A percentile compares a stretch with the other conserved stretches of the same genome.
These are phyloP conservation scores for Panaeolus papilionaceus DNA, from an alignment of 768 basidiomycete species.

Conservation along the genomic window DNA sequence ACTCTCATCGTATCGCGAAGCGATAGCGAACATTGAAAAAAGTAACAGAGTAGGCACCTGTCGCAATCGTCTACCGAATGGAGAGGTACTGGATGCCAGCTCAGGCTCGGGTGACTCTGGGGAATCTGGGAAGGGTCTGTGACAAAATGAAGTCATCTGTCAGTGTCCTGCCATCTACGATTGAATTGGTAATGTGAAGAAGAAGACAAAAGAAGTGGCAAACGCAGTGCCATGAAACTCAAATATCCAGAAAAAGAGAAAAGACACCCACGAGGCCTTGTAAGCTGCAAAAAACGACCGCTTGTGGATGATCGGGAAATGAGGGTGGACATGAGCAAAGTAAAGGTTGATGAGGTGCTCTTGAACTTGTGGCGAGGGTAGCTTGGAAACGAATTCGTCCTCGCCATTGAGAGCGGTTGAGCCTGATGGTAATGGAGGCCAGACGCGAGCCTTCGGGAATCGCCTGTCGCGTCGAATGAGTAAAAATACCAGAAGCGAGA, in stretches of 20 bases:
- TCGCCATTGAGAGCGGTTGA: constrained; percentile 37
- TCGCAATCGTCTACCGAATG: constrained; percentile 47
- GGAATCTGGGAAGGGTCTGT: constrained; percentile 24
- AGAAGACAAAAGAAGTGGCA: background rate
- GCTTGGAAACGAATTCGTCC: constrained; percentile 43
- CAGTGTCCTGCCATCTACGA: background rate
- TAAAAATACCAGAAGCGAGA: constrained; percentile 16
- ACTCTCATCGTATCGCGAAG: constrained; percentile 67
- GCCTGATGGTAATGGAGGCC: constrained; percentile 66
- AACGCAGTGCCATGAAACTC: background rate
- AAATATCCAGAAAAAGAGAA: constrained; percentile 23
- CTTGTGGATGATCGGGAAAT: constrained; percentile 81
- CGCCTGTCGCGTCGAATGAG: constrained; percentile 50
- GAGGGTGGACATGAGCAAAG: constrained; percentile 82
- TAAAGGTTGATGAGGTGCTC: constrained; percentile 77
- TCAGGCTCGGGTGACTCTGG: constrained; percentile 27
- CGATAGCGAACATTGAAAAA: constrained; percentile 84
- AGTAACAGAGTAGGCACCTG: constrained; percentile 71
- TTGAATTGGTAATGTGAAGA: constrained; percentile 12
- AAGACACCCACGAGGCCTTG: constrained; percentile 39
- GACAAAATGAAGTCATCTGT: constrained; percentile 13
- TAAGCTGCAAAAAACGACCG: constrained; percentile 68
- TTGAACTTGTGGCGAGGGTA: constrained; percentile 68
- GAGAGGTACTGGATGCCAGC: constrained; percentile 31
- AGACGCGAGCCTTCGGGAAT: constrained; percentile 89